Conservation (phyloP, 108 stramenopile species). For the Skeletonema marinoi region DNA sequence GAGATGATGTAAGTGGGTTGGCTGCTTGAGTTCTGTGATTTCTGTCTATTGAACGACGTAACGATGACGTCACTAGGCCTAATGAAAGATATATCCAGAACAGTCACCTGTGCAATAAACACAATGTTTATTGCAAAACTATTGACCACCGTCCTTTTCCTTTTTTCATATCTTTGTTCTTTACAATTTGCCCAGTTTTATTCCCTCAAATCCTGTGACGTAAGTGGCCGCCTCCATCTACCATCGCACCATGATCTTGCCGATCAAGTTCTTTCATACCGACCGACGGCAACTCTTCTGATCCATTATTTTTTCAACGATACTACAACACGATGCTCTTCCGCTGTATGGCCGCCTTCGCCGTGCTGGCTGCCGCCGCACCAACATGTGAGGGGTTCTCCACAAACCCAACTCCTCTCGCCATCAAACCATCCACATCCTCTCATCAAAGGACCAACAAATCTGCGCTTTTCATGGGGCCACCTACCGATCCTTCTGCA, state of each 20-base stretch:
- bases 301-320: neutral
- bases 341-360: conserved; percentile 18
- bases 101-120: neutral
- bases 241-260: neutral
- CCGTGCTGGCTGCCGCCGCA: conserved; percentile 10
- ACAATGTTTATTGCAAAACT: neutral
- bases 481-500: conserved; percentile 4
- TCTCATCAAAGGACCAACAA: neutral
- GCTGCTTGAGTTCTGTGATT: no score
- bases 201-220: neutral
- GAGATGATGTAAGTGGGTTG: neutral
- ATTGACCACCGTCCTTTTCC: neutral
- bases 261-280: neutral
- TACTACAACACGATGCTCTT: conserved; percentile 8
- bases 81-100: neutral
- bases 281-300: neutral
- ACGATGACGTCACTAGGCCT: neutral
- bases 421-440: conserved; percentile 10
- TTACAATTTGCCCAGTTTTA: neutral
- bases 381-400: conserved; percentile 20
- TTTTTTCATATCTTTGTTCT: neutral
- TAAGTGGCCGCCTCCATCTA: neutral
- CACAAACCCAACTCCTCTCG: conserved; percentile 4
- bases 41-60: neutral
- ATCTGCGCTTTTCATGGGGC: conserved; percentile 1